Base-by-base conservation (phyloP, 805 yeast species). In the Barnettozyma pratensis region DNA sequence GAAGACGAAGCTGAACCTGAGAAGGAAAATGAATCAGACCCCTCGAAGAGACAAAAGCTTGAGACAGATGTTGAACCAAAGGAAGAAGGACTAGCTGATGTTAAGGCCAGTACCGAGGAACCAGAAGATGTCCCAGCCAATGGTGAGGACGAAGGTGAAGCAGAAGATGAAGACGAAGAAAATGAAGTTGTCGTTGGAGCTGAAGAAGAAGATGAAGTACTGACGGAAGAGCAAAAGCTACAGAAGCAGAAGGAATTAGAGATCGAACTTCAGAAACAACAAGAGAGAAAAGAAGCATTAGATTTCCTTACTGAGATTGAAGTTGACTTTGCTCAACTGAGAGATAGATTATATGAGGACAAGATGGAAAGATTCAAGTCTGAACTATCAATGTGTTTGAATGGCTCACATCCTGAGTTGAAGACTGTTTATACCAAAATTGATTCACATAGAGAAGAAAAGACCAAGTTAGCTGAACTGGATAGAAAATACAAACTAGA, bases 371-470 rank as follows among this genome's bases (percentile, higher is more conserved):
- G 87, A 53, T 74, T 87, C 54, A 87, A 88, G 56, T 83, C 85
- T 41, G 99, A 94, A 64, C 70, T 92, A 52, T 85, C 85, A 58
- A 79, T 92, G 76, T 91, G 98, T 68, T 70, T 83, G 34, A 85
- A 83, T 53, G 97, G 97, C 10, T 79, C 89, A 25, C 99, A 94
- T 66, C 98, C 98, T 0, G 97, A 91, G 58, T 75, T 92, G 47
- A 76, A 87, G 37, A 75, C 79, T 42, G 85, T 86, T 46, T 80
- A 85, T 63, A 76, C 76, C 57, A 80, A 81, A 65, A 81, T 94
- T 45, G 86, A 85, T 50, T 77, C 79, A 39, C 81, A 85, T 55
- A 82, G 89, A 55, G 88, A 88, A 54, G 82, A 81, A 50, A 85
- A 83, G 63, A 69, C 90, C 28, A 71, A 63, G 30, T 68, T 76